Evolutionary conservation across 306 rosid species (phyloP).

Genomic region (Pterocarpus macrocarpus): DNA sequence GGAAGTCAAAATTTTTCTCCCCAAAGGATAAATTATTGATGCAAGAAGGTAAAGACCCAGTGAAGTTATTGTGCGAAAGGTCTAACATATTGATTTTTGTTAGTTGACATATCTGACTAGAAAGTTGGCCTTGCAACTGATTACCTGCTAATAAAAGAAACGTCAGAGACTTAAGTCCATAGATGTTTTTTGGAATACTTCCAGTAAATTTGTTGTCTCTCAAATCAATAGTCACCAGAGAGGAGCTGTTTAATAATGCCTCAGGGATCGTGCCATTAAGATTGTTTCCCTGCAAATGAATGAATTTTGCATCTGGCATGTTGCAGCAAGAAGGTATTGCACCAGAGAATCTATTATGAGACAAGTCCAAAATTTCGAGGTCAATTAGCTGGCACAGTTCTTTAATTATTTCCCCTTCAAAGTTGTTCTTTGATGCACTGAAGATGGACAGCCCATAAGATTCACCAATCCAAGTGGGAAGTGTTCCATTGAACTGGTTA

Average conservation of each 20-base stretch:
- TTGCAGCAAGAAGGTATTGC: constrained; percentile 9
- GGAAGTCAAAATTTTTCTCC: neutral
- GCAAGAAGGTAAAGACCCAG: constrained; percentile 26
- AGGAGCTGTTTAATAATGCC: no score
- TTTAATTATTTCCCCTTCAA: constrained; percentile 15
- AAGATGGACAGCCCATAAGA: neutral
- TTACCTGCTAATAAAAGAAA: constrained; percentile 16
- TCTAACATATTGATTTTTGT: neutral
- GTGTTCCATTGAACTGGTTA: constrained; percentile 17
- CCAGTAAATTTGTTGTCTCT: constrained; percentile 21
- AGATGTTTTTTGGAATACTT: constrained; percentile 11
- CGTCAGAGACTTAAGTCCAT: neutral
- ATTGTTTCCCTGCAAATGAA: constrained; percentile 14
- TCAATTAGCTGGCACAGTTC: neutral
- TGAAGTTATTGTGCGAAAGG: constrained; percentile 21
- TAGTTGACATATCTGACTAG: constrained; percentile 4
- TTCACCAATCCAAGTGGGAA: neutral
- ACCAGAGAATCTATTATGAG: constrained; percentile 33
- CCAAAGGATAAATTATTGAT: neutral
- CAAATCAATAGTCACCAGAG: neutral
- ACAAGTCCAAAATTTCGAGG: neutral
- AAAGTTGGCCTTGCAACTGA: constrained; percentile 12
- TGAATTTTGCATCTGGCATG: neutral
- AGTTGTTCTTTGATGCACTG: constrained; percentile 5
- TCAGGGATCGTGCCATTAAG: constrained; percentile 8